Percentiles rank a stretch among this genome's conserved stretches.
Conservation (phyloP, 257 asterid species). For the Vinca minor region DNA sequence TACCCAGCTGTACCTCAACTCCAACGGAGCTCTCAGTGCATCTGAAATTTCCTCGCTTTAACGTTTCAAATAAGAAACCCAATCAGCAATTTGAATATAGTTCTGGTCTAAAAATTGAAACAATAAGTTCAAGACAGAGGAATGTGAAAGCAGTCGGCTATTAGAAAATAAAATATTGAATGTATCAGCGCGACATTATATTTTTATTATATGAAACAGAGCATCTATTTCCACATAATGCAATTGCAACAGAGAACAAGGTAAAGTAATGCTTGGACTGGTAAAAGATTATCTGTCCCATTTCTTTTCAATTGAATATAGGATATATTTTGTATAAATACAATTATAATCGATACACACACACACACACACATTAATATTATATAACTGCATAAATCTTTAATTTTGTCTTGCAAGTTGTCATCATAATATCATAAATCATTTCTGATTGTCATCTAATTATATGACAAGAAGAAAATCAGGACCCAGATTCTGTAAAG, state of each 20-base stretch:
- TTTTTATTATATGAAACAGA: not conserved
- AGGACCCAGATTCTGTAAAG: not conserved
- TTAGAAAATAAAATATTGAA: not conserved
- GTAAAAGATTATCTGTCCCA: not conserved
- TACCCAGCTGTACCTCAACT: conserved; percentile 76
- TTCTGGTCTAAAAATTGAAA: not conserved
- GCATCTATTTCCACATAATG: not conserved
- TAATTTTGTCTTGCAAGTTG: not conserved
- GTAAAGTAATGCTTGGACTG: not conserved
- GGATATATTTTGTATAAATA: not conserved
- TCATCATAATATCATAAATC: not conserved
- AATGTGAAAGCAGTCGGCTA: not conserved
- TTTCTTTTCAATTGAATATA: not conserved
- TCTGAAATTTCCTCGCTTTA: conserved; percentile 95
- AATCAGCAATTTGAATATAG: conserved; percentile 10
- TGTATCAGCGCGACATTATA: conserved; percentile 1
- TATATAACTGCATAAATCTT: not conserved
- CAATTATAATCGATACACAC: too few relatives aligned
- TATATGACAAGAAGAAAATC: not conserved
- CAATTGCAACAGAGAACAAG: not conserved
- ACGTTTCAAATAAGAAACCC: conserved; percentile 28
- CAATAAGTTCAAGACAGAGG: not conserved
- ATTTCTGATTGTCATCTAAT: not conserved
- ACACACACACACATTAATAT: too few relatives aligned
- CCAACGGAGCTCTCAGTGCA: conserved; percentile 85